Evolutionary conservation across 805 yeast species (phyloP).

Genomic region (Candida verbasci): DNA sequence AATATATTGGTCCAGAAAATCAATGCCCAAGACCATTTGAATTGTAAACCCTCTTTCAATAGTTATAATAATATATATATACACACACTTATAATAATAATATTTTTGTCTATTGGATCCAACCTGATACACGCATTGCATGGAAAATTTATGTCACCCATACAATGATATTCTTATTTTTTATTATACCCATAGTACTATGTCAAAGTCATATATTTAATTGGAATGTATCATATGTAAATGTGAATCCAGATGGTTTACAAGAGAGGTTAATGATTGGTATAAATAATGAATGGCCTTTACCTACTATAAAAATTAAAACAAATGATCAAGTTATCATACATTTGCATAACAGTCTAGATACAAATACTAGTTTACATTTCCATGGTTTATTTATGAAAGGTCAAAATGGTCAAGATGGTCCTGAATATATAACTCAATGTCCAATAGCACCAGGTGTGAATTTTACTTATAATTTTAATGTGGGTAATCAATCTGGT

Average conservation of each 20-base stretch:
- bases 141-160: neutral
- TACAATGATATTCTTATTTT: neutral
- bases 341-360: conserved; percentile 30
- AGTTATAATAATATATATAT: too few species aligned
- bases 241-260: conserved; percentile 56
- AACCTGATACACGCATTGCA: too few species aligned
- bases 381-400: conserved; percentile 44
- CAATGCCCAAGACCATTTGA: conserved; percentile 63
- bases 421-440: conserved; percentile 43
- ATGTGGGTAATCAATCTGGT: conserved; percentile 32
- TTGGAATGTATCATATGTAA: conserved; percentile 35
- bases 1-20: conserved; percentile 92
- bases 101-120: too few species aligned
- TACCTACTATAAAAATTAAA: conserved; percentile 36
- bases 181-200: neutral
- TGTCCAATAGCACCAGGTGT: conserved; percentile 41
- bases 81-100: too few species aligned
- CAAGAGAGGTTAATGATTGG: conserved; percentile 50
- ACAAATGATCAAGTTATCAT: conserved; percentile 38
- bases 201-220: conserved; percentile 29
- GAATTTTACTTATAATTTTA: conserved; percentile 36
- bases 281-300: conserved; percentile 48
- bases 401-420: conserved; percentile 39
- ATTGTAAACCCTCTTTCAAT: neutral
- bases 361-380: conserved; percentile 37